Conservation (phyloP, 2,329 filamentous ascomycete species). For the Xylaria polymorpha region DNA sequence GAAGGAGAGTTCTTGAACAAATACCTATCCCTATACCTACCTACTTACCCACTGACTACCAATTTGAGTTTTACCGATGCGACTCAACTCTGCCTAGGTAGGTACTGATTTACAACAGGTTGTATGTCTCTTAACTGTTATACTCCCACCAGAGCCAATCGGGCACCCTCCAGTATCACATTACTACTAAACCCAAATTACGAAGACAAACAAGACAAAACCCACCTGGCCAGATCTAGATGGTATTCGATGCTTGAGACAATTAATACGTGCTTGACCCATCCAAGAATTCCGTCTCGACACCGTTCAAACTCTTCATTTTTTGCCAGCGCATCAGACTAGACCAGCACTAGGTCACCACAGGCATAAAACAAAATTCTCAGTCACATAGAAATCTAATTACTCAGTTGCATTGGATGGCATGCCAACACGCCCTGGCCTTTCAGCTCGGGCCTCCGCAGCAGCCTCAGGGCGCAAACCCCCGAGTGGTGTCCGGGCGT, state of each 20-base stretch:
- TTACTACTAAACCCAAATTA: neutral
- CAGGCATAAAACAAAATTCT: neutral
- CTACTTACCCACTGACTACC: no score
- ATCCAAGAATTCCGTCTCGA: neutral
- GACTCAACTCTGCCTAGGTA: neutral
- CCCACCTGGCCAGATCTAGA: neutral
- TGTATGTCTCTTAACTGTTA: neutral
- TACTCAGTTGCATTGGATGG: neutral
- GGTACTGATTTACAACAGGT: neutral
- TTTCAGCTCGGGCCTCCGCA: constrained; percentile 30
- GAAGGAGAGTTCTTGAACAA: neutral
- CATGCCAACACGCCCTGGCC: constrained; percentile 11
- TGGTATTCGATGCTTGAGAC: neutral
- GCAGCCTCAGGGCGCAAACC: constrained; percentile 26
- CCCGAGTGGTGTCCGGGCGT: neutral
- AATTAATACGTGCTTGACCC: neutral
- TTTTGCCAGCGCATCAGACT: neutral
- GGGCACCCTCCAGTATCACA: neutral
- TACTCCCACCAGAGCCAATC: neutral
- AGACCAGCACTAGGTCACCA: neutral
- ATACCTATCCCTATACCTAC: no score
- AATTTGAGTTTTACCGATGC: neutral
- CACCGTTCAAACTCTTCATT: neutral
- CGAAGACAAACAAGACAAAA: neutral
- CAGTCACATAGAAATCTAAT: no score